Percentiles rank a stretch among this genome's conserved stretches.
These are phyloP conservation scores for Leucosporidium creatinivorum DNA, from an alignment of 768 basidiomycete genomes.

Conservation along the genomic window DNA sequence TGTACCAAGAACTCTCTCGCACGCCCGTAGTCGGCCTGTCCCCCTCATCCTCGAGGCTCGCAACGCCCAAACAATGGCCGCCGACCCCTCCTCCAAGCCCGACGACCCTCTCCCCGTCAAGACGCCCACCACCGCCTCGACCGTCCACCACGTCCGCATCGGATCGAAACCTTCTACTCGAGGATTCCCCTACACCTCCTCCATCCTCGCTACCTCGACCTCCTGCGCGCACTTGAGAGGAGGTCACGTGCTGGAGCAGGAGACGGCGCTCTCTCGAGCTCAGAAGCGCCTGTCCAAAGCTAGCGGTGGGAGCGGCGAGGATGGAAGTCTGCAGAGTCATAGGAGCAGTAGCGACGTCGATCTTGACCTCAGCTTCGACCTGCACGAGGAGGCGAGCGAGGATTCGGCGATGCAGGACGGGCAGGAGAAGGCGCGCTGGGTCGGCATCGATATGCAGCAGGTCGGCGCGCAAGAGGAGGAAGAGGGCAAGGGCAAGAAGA, in stretches of 20 bases:
- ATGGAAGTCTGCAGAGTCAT: no score
- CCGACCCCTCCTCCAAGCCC: no score
- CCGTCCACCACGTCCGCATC: constrained; percentile 4
- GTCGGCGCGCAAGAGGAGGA: neutral
- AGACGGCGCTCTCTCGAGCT: no score
- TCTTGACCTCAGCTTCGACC: constrained; percentile 19
- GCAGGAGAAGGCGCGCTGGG: constrained; percentile 1
- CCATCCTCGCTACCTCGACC: constrained; percentile 8
- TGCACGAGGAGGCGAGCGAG: neutral
- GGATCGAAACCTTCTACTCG: neutral
- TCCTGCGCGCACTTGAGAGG: constrained; percentile 8
- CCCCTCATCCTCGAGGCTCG: no score
- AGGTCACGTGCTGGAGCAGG: neutral
- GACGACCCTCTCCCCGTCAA: neutral
- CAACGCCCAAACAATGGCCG: no score
- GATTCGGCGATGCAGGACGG: neutral
- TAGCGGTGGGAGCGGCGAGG: no score
- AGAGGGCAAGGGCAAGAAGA: neutral
- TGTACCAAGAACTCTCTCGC: no score
- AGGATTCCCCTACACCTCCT: constrained; percentile 19
- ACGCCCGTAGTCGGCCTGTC: no score
- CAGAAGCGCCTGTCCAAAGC: no score
- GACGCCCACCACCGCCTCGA: neutral
- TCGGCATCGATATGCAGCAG: constrained; percentile 20
- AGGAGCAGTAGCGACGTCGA: constrained; percentile 31